Evolutionary conservation across 345 rosid species (phyloP).

Genomic region (Schrenkiella parvula): DNA sequence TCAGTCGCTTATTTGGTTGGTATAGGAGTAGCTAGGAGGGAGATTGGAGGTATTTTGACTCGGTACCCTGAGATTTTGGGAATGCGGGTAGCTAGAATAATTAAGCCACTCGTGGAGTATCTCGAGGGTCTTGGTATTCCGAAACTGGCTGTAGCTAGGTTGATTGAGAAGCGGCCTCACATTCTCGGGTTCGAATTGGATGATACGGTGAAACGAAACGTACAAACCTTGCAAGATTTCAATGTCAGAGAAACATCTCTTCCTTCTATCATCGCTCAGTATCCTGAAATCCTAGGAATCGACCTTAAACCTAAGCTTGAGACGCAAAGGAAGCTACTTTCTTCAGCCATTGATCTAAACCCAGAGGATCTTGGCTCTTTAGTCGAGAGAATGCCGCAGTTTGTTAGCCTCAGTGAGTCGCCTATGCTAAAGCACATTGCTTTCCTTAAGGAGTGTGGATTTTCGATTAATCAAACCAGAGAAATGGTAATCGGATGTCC

Average conservation of each 20-base stretch:
- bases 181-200: slow-evolving; percentile 71
- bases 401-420: slow-evolving; percentile 54
- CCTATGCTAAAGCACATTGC: slow-evolving; percentile 64
- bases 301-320: slow-evolving; percentile 63
- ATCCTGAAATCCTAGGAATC: slow-evolving; percentile 79
- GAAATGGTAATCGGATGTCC: slow-evolving; percentile 81
- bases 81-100: slow-evolving; percentile 81
- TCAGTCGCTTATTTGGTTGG: slow-evolving; percentile 88
- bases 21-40: slow-evolving; percentile 88
- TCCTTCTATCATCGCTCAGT: slow-evolving; percentile 80
- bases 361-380: slow-evolving; percentile 59
- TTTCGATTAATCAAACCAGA: slow-evolving; percentile 53
- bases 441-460: slow-evolving; percentile 66
- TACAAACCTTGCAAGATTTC: slow-evolving; percentile 54
- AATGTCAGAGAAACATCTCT: slow-evolving; percentile 50
- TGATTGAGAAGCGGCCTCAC: slow-evolving; percentile 81
- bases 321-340: slow-evolving; percentile 52
- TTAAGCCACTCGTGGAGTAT: slow-evolving; percentile 85
- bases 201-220: slow-evolving; percentile 59
- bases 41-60: slow-evolving; percentile 73
- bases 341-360: slow-evolving; percentile 44
- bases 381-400: slow-evolving; percentile 86
- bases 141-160: slow-evolving; percentile 74
- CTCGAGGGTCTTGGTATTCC: slow-evolving; percentile 75
- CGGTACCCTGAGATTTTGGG: slow-evolving; percentile 82